Base-by-base conservation (phyloP, 768 basidiomycete species). In the Candolleomyces aberdarensis region DNA sequence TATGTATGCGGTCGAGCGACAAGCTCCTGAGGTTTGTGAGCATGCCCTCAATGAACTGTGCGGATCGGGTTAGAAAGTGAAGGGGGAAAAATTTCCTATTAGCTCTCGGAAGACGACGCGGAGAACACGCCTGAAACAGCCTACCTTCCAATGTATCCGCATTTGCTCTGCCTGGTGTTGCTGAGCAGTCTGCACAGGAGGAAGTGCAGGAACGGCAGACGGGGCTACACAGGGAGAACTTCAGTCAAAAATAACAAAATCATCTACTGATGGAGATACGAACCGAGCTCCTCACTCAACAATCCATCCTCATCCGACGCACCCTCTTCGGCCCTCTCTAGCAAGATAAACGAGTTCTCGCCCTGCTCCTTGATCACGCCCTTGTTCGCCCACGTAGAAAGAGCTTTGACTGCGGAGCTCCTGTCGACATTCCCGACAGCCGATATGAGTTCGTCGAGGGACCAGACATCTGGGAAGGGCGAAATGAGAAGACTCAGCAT, bases 31-130 rank as follows among this genome's bases (percentile, higher is more conserved):
- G 77, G 70, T 94, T 96, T 57, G 86, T 94, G 60, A 97, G 86
- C 89, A 94, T 94, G 31, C 91, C 93, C 73, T 92, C 88, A 62
- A 96, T 91, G 74, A 89, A 96, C 90, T 93, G 5, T 26, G 26
- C 1, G 3, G 26, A 26, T 26, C 26, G 26, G 26, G 26, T 26
- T 26, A 26, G 26, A 26, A 54, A 8, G 57, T 26, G 26, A 26
- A 26, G 26, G 26, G 3, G 26, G 3, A 26, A 26, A 56, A 52
- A 61, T 65, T 47, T 50, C 32, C 48, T 54, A 62, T 8, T 58
- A 36, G 17, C 7, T 8, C 6, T 36, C 11, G 56, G 49, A 54
- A 8, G 8, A 14, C 26, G 13, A 56, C 9, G 36, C 17, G 14
- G 31, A 51, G 41, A 20, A 20, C 19, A n/a, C 20, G 32, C 10